Evolutionary conservation across 2,329 filamentous ascomycete species (phyloP).

Genomic region (Zarea fungicola): DNA sequence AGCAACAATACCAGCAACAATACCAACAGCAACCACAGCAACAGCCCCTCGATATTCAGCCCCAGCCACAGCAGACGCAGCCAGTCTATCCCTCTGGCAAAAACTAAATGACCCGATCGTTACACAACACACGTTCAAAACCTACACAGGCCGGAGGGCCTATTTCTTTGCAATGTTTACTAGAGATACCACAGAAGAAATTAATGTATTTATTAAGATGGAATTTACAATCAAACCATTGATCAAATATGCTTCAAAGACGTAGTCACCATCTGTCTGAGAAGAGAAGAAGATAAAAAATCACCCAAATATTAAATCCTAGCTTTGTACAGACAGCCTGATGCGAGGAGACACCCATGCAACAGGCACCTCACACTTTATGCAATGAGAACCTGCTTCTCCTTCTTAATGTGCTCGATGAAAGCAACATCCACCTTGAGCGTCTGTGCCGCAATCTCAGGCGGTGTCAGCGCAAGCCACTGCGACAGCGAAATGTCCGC

Average conservation of each 20-base stretch:
- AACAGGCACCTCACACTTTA: background rate
- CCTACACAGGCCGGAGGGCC: too few relatives aligned
- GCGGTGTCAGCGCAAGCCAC: constrained; percentile 64
- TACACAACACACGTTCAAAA: background rate
- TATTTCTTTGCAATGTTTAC: too few relatives aligned
- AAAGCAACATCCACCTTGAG: constrained; percentile 55
- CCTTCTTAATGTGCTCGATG: constrained; percentile 53
- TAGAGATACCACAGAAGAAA: background rate
- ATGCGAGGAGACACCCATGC: too few relatives aligned
- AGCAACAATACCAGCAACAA: background rate
- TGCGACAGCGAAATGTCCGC: constrained; percentile 62
- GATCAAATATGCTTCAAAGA: background rate
- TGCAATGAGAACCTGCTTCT: constrained; percentile 52
- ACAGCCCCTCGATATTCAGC: background rate
- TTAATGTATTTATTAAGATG: background rate
- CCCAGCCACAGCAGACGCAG: background rate
- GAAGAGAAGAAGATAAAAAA: too few relatives aligned
- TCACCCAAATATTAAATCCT: too few relatives aligned
- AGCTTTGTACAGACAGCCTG: too few relatives aligned
- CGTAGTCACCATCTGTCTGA: too few relatives aligned
- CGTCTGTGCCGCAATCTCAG: constrained; percentile 54
- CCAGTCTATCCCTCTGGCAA: background rate
- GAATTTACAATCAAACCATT: background rate
- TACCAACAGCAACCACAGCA: constrained; percentile 1
- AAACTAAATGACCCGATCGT: background rate